Conservation (phyloP, 768 basidiomycete genomes). For the Cystofilobasidium macerans region DNA sequence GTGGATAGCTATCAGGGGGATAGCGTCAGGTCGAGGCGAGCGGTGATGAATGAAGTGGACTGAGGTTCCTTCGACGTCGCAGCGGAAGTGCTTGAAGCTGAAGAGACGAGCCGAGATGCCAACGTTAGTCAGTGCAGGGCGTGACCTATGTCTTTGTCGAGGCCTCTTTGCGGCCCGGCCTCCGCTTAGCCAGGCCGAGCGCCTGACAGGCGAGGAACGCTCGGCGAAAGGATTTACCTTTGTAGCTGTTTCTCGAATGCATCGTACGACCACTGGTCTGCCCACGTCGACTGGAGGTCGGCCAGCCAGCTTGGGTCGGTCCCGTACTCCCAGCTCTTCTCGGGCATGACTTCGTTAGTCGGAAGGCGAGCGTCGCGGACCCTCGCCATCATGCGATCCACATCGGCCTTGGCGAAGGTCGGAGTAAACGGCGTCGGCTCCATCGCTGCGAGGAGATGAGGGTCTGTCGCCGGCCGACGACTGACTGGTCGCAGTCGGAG, state of each 20-base stretch:
- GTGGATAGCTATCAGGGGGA: slow-evolving; percentile 31
- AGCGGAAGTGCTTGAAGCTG: slow-evolving; percentile 28
- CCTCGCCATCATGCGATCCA: slow-evolving; percentile 21
- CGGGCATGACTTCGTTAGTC: not conserved
- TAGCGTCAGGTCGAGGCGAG: slow-evolving; percentile 30
- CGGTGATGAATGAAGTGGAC: slow-evolving; percentile 32
- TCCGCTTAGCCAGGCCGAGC: no score
- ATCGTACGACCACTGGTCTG: slow-evolving; percentile 28
- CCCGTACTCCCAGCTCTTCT: slow-evolving; percentile 11
- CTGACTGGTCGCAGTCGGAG: no score
- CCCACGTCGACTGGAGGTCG: slow-evolving; percentile 22
- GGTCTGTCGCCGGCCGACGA: no score
- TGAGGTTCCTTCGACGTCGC: slow-evolving; percentile 24
- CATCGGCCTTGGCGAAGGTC: slow-evolving; percentile 9
- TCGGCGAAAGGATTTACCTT: not conserved
- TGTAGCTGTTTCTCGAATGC: slow-evolving; percentile 26
- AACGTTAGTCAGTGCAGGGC: not conserved
- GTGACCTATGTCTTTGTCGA: no score
- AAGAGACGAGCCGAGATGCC: no score
- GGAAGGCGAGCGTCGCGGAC: slow-evolving; percentile 11
- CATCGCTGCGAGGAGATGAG: no score
- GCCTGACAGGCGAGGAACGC: no score
- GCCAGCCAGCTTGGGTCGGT: slow-evolving; percentile 10
- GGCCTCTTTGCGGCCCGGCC: no score
- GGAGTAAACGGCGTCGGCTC: slow-evolving; percentile 12